Evolutionary conservation across 352 stramenopile genomes (phyloP).

Genomic region (Phytophthora megakarya): DNA sequence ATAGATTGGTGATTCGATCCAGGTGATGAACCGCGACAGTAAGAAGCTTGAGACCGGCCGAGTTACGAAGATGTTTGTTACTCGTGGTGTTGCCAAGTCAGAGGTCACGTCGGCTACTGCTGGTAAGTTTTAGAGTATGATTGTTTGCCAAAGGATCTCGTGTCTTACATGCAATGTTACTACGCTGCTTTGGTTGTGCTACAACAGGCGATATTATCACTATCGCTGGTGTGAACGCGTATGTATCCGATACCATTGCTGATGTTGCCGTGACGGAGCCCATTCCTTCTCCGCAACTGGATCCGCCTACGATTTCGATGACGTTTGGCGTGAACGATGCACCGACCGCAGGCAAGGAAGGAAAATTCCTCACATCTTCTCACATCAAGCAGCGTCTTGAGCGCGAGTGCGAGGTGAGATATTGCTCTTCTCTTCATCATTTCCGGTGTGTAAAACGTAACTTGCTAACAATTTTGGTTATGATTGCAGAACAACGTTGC

Average conservation of each 20-base stretch:
- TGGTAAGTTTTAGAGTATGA: slow-evolving; percentile 35
- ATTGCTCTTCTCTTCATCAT: not conserved
- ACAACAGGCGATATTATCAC: slow-evolving; percentile 96
- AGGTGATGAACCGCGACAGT: slow-evolving; percentile 88
- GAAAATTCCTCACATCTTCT: slow-evolving; percentile 96
- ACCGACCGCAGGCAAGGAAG: slow-evolving; percentile 95
- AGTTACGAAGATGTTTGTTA: slow-evolving; percentile 91
- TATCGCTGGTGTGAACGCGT: slow-evolving; percentile 93
- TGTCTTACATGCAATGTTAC: not conserved
- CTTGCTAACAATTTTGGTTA: slow-evolving; percentile 9
- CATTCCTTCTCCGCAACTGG: slow-evolving; percentile 94
- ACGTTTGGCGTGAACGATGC: slow-evolving; percentile 98
- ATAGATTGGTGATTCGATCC: slow-evolving; percentile 87
- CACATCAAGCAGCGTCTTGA: slow-evolving; percentile 94
- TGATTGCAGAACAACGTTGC: slow-evolving; percentile 96
- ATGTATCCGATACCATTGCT: slow-evolving; percentile 91
- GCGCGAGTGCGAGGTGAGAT: slow-evolving; percentile 89
- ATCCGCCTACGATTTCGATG: slow-evolving; percentile 98
- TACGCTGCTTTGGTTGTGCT: slow-evolving; percentile 10
- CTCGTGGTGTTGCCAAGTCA: slow-evolving; percentile 75
- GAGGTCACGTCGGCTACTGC: slow-evolving; percentile 89
- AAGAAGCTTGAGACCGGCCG: slow-evolving; percentile 78
- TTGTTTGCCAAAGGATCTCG: not conserved
- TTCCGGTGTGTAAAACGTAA: not conserved
- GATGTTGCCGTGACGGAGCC: slow-evolving; percentile 71